Percentiles rank a stretch among this genome's conserved stretches.
Evolutionary conservation across 306 rosid genomes (phyloP).

Genomic region (Lathyrus sativus): DNA sequence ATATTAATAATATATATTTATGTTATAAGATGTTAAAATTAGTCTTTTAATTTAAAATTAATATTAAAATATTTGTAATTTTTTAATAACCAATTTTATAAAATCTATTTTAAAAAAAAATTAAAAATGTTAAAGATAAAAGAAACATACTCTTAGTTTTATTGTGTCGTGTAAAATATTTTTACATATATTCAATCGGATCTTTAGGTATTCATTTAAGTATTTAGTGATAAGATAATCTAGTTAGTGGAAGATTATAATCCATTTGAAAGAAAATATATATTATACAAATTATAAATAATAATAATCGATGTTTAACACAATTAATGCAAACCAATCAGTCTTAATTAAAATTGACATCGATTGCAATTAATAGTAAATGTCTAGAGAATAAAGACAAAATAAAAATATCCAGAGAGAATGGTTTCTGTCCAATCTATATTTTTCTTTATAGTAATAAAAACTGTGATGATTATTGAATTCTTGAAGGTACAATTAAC

Average conservation of each 20-base stretch:
- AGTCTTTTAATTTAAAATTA: too few species aligned
- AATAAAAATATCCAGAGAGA: not conserved
- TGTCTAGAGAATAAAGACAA: not conserved
- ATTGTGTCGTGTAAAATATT: not conserved
- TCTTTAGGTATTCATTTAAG: too few species aligned
- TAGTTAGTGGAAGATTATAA: too few species aligned
- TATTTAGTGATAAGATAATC: too few species aligned
- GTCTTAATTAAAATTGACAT: not conserved
- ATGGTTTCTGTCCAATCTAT: not conserved
- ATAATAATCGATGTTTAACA: not conserved
- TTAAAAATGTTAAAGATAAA: too few species aligned
- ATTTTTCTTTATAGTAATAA: not conserved
- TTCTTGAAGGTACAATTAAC: slow-evolving; percentile 11
- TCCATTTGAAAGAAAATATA: too few species aligned
- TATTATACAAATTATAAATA: not conserved
- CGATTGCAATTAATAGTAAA: not conserved
- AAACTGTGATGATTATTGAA: not conserved
- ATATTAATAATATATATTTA: too few species aligned
- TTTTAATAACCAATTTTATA: too few species aligned
- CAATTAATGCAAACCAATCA: not conserved
- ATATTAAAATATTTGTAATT: too few species aligned
- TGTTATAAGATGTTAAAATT: too few species aligned
- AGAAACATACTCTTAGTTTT: not conserved
- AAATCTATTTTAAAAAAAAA: too few species aligned
- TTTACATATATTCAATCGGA: not conserved